Base-by-base conservation (phyloP, 1,139 yeast genomes). In the Kurtzmaniella quercitrusa region DNA sequence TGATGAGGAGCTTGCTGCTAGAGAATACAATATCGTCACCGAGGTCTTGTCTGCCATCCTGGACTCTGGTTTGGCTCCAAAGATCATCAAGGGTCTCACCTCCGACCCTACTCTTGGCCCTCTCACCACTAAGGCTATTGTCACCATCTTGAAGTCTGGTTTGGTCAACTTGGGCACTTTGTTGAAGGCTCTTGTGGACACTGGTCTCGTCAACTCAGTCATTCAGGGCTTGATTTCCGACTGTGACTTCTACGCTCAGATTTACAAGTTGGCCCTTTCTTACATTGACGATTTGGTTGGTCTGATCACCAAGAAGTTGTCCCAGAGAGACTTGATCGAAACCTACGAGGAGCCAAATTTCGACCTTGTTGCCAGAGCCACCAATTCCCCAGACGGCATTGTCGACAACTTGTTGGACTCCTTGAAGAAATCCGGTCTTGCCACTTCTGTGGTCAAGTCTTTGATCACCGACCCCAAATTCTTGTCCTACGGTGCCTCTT, bases 11-110 rank as follows among this genome's bases (percentile, higher is more conserved):
- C 17, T 41, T 10, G 56, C 57, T 11, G 60, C 62, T 45, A 69
- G 77, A 67, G 77, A 70, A 50, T 56, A 56, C 46, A 64, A 64
- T 43, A 70, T 70, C 52, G 74, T 72, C 41, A 72, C 77, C 41
- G 68, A 70, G 48, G 65, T 72, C 37, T 70, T 72, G 55, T 56
- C 61, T 21, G 68, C 69, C 42, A 63, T 72, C 45, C 65, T 66
- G 52, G 51, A 60, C 46, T 67, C 75, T n/a, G 55, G 64, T 45
- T 61, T 71, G 45, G 74, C 75, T 19, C 70, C 75, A 43, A 51
- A 54, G 38, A 63, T 72, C 46, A 57, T 72, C 43, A 50, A 59
- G 44, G 65, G 60, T 47, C 52, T 72, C 46, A 62, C 67, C 41
- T 57, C 59, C 46, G 71, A 71, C 51, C 56, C 62, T 40, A 51